Evolutionary conservation across 306 rosid genomes (phyloP).

Genomic region (Trichosanthes truncata): DNA sequence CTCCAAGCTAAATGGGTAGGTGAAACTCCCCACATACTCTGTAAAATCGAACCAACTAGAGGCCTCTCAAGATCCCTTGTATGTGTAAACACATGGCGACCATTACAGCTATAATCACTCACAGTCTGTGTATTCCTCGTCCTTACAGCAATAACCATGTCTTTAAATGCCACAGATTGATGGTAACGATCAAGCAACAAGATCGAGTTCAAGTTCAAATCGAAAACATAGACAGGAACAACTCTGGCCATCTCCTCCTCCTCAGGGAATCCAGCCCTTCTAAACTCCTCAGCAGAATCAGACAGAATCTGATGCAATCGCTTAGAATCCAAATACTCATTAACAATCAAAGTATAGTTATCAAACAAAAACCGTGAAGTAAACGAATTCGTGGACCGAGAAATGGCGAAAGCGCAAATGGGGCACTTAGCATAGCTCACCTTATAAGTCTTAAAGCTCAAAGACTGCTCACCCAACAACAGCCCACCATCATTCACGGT

Average conservation of each 20-base stretch:
- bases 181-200: slow-evolving; percentile 80
- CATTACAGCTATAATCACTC: slow-evolving; percentile 90
- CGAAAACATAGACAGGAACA: slow-evolving; percentile 84
- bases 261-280: slow-evolving; percentile 55
- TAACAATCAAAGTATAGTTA: slow-evolving; percentile 85
- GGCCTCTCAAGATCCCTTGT: slow-evolving; percentile 79
- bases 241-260: slow-evolving; percentile 69
- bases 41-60: slow-evolving; percentile 80
- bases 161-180: slow-evolving; percentile 82
- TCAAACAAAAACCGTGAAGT: slow-evolving; percentile 86
- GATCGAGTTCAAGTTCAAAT: slow-evolving; percentile 43
- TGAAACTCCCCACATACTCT: slow-evolving; percentile 98
- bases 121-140: slow-evolving; percentile 78
- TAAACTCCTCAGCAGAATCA: slow-evolving; percentile 58
- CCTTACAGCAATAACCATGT: slow-evolving; percentile 93
- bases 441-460: slow-evolving; percentile 45
- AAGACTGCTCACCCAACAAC: slow-evolving; percentile 54
- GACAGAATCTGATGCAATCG: slow-evolving; percentile 69
- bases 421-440: slow-evolving; percentile 41
- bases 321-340: slow-evolving; percentile 91
- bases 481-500: slow-evolving; percentile 47
- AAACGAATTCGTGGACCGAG: slow-evolving; percentile 60
- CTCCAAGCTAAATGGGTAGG: slow-evolving; percentile 89
- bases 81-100: slow-evolving; percentile 63
- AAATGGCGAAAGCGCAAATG: slow-evolving; percentile 62